Evolutionary conservation across 2,329 filamentous ascomycete species (phyloP), one percentile per base, ranked within the genome.

Genomic region (Teratosphaeriaceae sp.): DNA sequence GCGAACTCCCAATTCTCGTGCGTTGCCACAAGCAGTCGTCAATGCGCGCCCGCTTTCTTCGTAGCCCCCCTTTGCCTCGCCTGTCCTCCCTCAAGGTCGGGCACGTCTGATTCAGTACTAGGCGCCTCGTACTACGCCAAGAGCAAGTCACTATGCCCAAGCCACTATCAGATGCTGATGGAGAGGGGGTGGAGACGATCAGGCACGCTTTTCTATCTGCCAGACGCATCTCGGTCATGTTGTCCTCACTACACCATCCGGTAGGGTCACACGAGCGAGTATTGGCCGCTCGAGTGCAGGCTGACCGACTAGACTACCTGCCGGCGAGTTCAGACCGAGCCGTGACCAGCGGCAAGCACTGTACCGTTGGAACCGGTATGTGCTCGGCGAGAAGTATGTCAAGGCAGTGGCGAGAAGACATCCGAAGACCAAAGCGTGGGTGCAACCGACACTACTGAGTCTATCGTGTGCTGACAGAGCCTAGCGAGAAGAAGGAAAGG

Each of bases 161-260:
- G 70, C 1, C 79, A 85, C 55, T 92, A 92, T 56, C 83, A 90
- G 61, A 68, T 62, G 33, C 70, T 92, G 27, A 68, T 90, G 34
- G 78, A 88, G 62, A 78, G 84, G 51, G 85, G 82, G 48, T 92
- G 85, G 85, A 82, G 86, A 62, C 76, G 73, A 52, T 75, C 73
- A 29, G 74, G 74, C 13, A 78, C 68, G 21, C 70, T 88, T 7
- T 69, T 92, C 38, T 92, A 92, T 65, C 80, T 86, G 47, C 85
- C 86, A 12, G 84, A 92, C 63, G 81, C 87, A 56, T 75, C 76
- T 45, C 74, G 80, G 44, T 85, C 88, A 48, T 98, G 92, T 58
- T 98, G 92, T 63, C 88, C 89, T 34, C 88, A 96, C 59, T 97
- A 90, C 62, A 88, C 85, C 1, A 81, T 92, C 42, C 79, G 69